Evolutionary conservation across 371 early-diverging fungal genomes (phyloP).

Genomic region (Mucor circinelloides): DNA sequence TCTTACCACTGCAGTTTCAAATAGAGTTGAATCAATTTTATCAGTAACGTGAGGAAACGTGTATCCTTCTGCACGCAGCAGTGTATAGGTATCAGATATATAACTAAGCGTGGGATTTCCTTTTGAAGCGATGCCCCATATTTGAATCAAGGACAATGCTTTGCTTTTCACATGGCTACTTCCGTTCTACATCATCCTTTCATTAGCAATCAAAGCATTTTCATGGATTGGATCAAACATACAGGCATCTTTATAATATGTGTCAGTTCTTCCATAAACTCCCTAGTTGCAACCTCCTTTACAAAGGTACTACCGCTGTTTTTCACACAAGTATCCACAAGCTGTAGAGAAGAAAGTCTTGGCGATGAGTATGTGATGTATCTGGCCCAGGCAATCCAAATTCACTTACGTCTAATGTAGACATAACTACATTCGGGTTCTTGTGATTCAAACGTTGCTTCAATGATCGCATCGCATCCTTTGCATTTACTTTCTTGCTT

Average conservation of each 20-base stretch:
- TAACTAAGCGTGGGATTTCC: constrained; percentile 74
- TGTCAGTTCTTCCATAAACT: constrained; percentile 85
- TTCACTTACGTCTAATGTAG: constrained; percentile 75
- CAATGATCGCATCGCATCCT: constrained; percentile 74
- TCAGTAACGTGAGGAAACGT: constrained; percentile 61
- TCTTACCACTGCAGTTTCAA: constrained; percentile 73
- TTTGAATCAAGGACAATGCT: constrained; percentile 77
- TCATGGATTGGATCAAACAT: constrained; percentile 15
- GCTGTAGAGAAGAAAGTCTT: constrained; percentile 39
- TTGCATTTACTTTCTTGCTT: constrained; percentile 79
- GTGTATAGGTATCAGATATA: constrained; percentile 72
- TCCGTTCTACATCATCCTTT: constrained; percentile 17
- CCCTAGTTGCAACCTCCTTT: constrained; percentile 83
- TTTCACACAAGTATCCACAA: constrained; percentile 92
- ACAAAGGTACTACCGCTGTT: constrained; percentile 89
- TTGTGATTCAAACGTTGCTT: constrained; percentile 78
- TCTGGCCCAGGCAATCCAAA: not conserved
- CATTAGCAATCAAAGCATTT: not conserved
- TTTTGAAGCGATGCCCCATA: constrained; percentile 86
- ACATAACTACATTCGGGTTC: constrained; percentile 93
- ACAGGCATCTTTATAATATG: constrained; percentile 65
- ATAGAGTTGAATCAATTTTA: constrained; percentile 52
- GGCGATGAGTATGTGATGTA: constrained; percentile 1
- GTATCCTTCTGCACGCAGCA: constrained; percentile 71
- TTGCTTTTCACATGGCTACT: constrained; percentile 72